Conservation (phyloP, 2,329 filamentous ascomycete genomes). For the Verticillium longisporum region DNA sequence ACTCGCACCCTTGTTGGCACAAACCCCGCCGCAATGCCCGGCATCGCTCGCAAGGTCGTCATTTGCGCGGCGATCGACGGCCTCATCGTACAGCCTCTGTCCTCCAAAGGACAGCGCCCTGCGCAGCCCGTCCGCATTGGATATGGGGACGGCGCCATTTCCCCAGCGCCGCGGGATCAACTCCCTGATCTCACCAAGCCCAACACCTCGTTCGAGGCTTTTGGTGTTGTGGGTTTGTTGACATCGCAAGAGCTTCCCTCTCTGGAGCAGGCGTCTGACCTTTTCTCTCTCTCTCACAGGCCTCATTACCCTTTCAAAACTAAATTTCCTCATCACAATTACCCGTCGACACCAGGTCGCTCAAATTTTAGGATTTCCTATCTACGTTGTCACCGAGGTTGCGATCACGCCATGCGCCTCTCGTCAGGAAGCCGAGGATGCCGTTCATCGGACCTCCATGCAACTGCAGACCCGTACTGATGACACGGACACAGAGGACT, state of each 20-base stretch:
- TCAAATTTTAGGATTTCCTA: constrained; percentile 69
- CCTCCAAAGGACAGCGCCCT: constrained; percentile 50
- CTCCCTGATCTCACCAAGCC: constrained; percentile 35
- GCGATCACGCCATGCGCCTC: constrained; percentile 83
- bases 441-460: constrained; percentile 55
- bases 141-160: constrained; percentile 54
- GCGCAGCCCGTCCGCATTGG: constrained; percentile 59
- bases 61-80: constrained; percentile 79
- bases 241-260: neutral
- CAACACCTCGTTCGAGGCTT: constrained; percentile 49
- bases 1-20: neutral
- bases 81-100: constrained; percentile 69
- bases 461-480: constrained; percentile 31
- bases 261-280: constrained; percentile 1
- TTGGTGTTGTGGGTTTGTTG: constrained; percentile 50
- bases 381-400: constrained; percentile 86
- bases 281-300: constrained; percentile 43
- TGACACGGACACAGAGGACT: constrained; percentile 32
- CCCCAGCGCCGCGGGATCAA: constrained; percentile 35
- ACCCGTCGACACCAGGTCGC: constrained; percentile 83
- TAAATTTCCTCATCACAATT: constrained; percentile 81
- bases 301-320: constrained; percentile 72
- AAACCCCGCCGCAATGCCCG: constrained; percentile 51
- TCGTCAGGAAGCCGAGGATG: constrained; percentile 63
- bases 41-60: constrained; percentile 70